Evolutionary conservation across 2,329 filamentous ascomycete species (phyloP).

Genomic region (Fusarium duplospermum): DNA sequence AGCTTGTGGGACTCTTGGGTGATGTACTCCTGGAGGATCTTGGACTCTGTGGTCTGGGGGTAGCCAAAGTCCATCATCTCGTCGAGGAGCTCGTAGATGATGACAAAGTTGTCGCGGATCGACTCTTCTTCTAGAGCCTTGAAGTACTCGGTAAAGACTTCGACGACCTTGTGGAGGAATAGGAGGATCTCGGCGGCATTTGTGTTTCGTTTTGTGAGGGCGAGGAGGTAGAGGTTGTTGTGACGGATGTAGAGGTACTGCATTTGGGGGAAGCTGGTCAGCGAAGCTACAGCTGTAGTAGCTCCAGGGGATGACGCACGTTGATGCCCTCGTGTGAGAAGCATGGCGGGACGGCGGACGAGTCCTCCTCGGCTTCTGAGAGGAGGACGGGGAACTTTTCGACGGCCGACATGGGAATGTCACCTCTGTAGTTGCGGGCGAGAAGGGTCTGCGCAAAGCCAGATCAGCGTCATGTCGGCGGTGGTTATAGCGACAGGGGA

Average conservation of each 20-base stretch:
- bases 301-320: constrained; percentile 63
- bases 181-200: constrained; percentile 98
- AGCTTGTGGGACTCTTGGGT: constrained; percentile 99
- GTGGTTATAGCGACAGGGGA: neutral
- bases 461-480: constrained; percentile 39
- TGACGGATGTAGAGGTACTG: constrained; percentile 99
- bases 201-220: constrained; percentile 97
- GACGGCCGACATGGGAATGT: constrained; percentile 98
- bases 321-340: constrained; percentile 99
- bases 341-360: constrained; percentile 94
- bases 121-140: constrained; percentile 99
- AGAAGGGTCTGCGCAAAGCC: constrained; percentile 82
- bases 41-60: constrained; percentile 96
- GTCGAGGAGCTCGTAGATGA: constrained; percentile 98
- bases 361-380: constrained; percentile 99
- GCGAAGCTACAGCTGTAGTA: constrained; percentile 17
- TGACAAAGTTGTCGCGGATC: constrained; percentile 98
- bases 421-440: constrained; percentile 97
- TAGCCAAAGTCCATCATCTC: constrained; percentile 99
- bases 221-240: constrained; percentile 98
- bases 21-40: constrained; percentile 99
- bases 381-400: constrained; percentile 97
- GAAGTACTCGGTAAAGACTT: constrained; percentile 99
- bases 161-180: constrained; percentile 97
- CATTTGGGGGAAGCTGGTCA: constrained; percentile 20